phyloP scores from a whole-genome alignment of 148 eudicot genomes.

The Camellia japonica region DNA sequence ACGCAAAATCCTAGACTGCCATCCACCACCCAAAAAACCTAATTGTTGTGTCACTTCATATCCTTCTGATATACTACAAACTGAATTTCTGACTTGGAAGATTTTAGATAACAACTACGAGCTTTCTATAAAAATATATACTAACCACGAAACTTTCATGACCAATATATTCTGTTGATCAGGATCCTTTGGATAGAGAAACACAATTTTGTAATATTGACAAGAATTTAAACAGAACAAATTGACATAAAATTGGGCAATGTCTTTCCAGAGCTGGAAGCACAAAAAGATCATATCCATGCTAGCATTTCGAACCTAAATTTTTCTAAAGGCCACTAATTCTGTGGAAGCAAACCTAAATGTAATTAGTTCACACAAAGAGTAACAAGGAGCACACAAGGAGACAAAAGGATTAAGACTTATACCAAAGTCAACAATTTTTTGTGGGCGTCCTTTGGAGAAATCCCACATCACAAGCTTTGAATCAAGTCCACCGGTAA shows the following conservation, averaged over 20 bases:
- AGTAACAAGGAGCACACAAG: background rate
- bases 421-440: slow-evolving; percentile 78
- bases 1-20: background rate
- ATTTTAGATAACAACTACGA: background rate
- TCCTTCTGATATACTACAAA: background rate
- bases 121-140: background rate
- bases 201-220: background rate
- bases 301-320: slow-evolving; percentile 7
- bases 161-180: background rate
- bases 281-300: background rate
- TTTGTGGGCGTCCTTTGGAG: slow-evolving; percentile 79
- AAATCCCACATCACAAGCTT: slow-evolving; percentile 97
- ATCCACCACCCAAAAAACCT: background rate
- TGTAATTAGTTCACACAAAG: background rate
- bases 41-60: background rate
- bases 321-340: background rate
- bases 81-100: background rate
- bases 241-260: background rate
- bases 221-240: background rate
- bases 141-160: background rate
- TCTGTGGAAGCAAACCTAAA: background rate
- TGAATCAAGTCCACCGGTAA: slow-evolving; percentile 95
- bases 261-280: too few relatives aligned
- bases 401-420: background rate
- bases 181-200: background rate